Evolutionary conservation across 257 asterid species (phyloP), one percentile per base, ranked within the genome.

Genomic region (Solanum lignicaule): DNA sequence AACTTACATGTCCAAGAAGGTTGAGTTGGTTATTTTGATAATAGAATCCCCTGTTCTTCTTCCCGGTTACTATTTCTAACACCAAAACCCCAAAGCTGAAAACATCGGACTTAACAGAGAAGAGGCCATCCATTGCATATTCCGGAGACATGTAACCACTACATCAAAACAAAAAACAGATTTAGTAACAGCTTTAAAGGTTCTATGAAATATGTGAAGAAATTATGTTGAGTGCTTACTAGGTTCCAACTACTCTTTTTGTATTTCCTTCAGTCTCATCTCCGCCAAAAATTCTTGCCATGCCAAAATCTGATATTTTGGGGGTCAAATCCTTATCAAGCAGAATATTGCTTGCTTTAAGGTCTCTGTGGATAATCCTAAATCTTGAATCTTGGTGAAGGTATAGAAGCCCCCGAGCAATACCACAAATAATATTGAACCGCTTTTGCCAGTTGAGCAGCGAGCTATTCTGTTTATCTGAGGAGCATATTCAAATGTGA

Each of bases 141-240:
- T 95, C 98, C 3, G 98, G 98, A 9, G 98, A 92, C 98, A 94
- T 95, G 92, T 95, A 95, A 55, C 98, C 98, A 87, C 98, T 95
- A 92, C 90, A 87, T 36, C 68, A 66, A 32, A 74, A 86, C 3
- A 72, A 62, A 55, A 32, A 10, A 68, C 9, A 33, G 48, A 41
- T 35, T 68, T 71, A 73, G 69, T 46, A 48, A 87, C 9, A 46
- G 75, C 41, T 29, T 29, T 58, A 2, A 46, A 81, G 27, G 43
- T 46, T 81, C 20, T 18, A 81, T 5, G n/a, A 83, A 48, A 5
- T 5, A 76, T 55, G n/a, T 5, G 29, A 27, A 32, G 11, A 36
- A 32, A 46, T 14, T 33, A 29, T 6, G 72, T 79, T 79, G 5
- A 33, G 71, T 27, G 87, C 94, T 93, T 92, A 94, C 98, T 94